phyloP scores from a whole-genome alignment of 306 rosid genomes.

The Cucurbita moschata region DNA sequence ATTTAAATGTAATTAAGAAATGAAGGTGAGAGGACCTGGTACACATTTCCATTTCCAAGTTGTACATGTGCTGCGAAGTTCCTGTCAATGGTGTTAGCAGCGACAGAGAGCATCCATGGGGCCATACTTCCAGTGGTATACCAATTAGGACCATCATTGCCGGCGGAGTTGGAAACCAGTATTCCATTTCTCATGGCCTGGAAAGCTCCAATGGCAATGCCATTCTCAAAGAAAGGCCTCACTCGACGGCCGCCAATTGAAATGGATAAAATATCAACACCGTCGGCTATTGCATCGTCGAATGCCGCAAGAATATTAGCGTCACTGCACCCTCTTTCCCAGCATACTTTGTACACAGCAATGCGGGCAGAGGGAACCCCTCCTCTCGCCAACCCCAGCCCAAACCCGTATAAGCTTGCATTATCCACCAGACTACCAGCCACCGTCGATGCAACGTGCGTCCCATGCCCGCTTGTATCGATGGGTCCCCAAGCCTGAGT shows the following conservation, averaged over 20 bases:
- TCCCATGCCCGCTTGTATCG: slow-evolving; percentile 18
- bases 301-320: too few species aligned
- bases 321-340: neutral
- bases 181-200: too few species aligned
- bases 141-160: slow-evolving; percentile 11
- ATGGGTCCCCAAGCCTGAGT: too few species aligned
- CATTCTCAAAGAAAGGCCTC: too few species aligned
- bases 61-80: slow-evolving; percentile 20
- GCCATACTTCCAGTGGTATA: slow-evolving; percentile 1
- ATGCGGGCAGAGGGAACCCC: slow-evolving; percentile 25
- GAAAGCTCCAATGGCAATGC: too few species aligned
- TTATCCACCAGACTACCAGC: slow-evolving; percentile 22
- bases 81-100: slow-evolving; percentile 30
- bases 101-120: slow-evolving; percentile 47
- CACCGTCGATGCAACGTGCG: slow-evolving; percentile 32
- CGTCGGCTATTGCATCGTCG: too few species aligned
- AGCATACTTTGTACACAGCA: slow-evolving; percentile 29
- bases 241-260: too few species aligned
- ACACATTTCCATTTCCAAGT: slow-evolving; percentile 18
- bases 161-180: too few species aligned
- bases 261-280: too few species aligned
- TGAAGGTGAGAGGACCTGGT: slow-evolving; percentile 11
- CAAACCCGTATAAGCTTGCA: slow-evolving; percentile 19
- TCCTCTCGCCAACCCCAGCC: slow-evolving; percentile 22
- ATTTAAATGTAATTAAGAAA: too few species aligned